These are phyloP conservation scores for Inga leiocalycina DNA, from an alignment of 306 rosid genomes.

Conservation along the genomic window DNA sequence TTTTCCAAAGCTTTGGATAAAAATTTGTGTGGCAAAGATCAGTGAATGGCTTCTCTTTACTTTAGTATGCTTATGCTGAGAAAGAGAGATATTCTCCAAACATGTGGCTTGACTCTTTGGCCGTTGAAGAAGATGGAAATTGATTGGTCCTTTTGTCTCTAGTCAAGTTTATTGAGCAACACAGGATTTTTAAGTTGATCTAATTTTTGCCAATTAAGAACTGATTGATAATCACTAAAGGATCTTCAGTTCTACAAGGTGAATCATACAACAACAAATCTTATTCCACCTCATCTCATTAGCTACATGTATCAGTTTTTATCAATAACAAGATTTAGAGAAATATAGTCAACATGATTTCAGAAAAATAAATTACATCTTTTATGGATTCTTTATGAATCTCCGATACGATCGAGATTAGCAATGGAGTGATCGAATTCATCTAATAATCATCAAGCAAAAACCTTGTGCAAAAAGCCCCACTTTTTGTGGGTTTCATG, in stretches of 20 bases:
- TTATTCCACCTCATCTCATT: too few species aligned
- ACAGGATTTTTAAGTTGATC: not conserved
- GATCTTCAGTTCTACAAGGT: too few species aligned
- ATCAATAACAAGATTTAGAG: too few species aligned
- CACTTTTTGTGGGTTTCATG: not conserved
- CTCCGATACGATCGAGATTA: not conserved
- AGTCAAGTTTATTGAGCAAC: not conserved
- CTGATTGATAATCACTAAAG: not conserved
- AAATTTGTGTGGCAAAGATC: not conserved
- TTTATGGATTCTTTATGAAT: not conserved
- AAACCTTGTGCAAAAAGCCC: not conserved
- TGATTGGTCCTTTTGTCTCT: not conserved
- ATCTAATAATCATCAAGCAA: not conserved
- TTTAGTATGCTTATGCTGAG: not conserved
- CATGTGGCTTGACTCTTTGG: not conserved
- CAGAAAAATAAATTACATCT: not conserved
- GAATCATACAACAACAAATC: too few species aligned
- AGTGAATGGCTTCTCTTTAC: not conserved
- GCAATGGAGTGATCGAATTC: not conserved
- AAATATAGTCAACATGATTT: not conserved
- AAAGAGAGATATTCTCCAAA: not conserved
- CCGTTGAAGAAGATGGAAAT: not conserved
- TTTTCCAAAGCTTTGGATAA: slow-evolving; percentile 12
- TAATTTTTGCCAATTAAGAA: too few species aligned
- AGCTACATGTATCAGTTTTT: too few species aligned